A percentile compares a stretch with the other conserved stretches of the same genome.
These are phyloP conservation scores for Neospora caninum DNA, from an alignment of 169 alveolate species.

Conservation along the genomic window DNA sequence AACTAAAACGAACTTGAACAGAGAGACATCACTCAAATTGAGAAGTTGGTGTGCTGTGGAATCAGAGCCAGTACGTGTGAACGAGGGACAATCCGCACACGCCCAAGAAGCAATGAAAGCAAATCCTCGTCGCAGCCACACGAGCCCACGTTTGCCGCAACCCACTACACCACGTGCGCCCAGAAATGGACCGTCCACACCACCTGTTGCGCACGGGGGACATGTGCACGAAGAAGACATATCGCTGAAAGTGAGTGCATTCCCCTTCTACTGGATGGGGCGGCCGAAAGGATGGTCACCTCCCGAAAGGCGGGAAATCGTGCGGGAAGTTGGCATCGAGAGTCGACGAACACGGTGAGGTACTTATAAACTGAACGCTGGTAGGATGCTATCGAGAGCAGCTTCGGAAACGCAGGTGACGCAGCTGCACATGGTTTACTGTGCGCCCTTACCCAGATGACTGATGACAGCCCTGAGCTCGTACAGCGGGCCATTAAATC, in stretches of 20 bases:
- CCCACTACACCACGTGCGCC: neutral
- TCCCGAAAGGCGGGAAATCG: too few relatives aligned
- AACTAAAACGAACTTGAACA: neutral
- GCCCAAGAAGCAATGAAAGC: too few relatives aligned
- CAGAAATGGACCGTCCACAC: neutral
- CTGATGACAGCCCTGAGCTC: conserved; percentile 29
- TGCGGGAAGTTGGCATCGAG: too few relatives aligned
- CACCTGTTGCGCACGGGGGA: too few relatives aligned
- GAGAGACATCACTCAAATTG: neutral
- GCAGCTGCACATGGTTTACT: neutral
- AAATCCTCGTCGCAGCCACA: neutral
- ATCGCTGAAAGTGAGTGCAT: too few relatives aligned
- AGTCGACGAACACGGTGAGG: too few relatives aligned
- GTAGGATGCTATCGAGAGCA: neutral
- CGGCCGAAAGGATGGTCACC: too few relatives aligned
- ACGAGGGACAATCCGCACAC: too few relatives aligned
- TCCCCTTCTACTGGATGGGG: too few relatives aligned
- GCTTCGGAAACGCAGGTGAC: neutral
- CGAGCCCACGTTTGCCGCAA: neutral
- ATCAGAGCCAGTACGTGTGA: too few relatives aligned
- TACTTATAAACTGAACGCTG: too few relatives aligned
- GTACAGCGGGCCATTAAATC: neutral
- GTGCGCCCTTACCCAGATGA: neutral
- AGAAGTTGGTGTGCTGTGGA: neutral
- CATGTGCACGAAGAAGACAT: too few relatives aligned